Conservation (phyloP, 805 yeast species). For the Starmera quercuum region DNA sequence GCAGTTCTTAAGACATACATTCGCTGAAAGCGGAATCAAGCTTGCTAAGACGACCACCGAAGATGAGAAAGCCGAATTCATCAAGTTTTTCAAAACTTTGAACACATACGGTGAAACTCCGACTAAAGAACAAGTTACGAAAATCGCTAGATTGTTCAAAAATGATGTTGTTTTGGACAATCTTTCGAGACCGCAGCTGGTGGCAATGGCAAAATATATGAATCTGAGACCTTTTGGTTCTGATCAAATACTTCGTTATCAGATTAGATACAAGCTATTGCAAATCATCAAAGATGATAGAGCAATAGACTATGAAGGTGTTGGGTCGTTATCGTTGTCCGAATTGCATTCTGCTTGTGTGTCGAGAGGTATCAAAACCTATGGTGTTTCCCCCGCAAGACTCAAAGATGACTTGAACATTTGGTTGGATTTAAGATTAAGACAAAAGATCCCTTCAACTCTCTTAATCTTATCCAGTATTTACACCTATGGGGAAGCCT, state of each 20-base stretch:
- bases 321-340: conserved; percentile 64
- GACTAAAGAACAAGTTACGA: conserved; percentile 60
- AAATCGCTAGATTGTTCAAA: conserved; percentile 84
- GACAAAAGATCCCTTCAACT: conserved; percentile 89
- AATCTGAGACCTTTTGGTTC: conserved; percentile 90
- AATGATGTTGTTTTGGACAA: conserved; percentile 93
- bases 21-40: conserved; percentile 61
- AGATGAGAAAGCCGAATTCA: conserved; percentile 70
- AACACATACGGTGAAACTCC: conserved; percentile 55
- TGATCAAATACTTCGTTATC: conserved; percentile 83
- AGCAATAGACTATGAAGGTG: conserved; percentile 90
- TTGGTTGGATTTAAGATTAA: conserved; percentile 86
- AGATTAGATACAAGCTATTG: conserved; percentile 84
- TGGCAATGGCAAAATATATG: conserved; percentile 90
- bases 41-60: conserved; percentile 58
- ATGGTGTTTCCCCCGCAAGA: conserved; percentile 71
- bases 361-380: conserved; percentile 84
- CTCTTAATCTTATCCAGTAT: conserved; percentile 81
- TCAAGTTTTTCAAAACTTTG: conserved; percentile 67
- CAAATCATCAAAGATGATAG: conserved; percentile 90
- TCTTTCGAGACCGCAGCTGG: conserved; percentile 81
- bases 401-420: conserved; percentile 74
- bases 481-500: conserved; percentile 71
- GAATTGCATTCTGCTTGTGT: conserved; percentile 89
- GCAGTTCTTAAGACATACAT: conserved; percentile 54